These are phyloP conservation scores for Candida broadrunensis DNA, from an alignment of 805 yeast genomes.

Conservation along the genomic window DNA sequence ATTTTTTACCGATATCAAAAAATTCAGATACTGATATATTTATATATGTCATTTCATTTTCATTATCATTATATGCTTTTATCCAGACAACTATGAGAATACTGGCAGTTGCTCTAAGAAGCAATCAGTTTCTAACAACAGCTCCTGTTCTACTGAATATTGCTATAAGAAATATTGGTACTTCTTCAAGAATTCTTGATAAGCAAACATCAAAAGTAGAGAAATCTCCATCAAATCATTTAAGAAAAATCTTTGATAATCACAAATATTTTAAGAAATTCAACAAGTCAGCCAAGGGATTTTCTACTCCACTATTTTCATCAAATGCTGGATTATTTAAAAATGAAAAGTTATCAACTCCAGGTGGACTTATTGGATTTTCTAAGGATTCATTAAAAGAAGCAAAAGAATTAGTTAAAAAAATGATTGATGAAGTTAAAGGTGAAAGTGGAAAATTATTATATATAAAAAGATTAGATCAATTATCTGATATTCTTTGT, in stretches of 20 bases:
- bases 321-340: constrained; percentile 62
- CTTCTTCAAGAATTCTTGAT: not conserved
- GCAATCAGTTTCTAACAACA: not conserved
- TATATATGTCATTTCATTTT: too few relatives aligned
- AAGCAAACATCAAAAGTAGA: too few relatives aligned
- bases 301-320: constrained; percentile 5
- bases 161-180: not conserved
- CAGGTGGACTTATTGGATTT: constrained; percentile 69
- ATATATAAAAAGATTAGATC: constrained; percentile 69
- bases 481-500: constrained; percentile 83
- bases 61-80: too few relatives aligned
- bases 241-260: constrained; percentile 60
- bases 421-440: constrained; percentile 43
- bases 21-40: too few relatives aligned
- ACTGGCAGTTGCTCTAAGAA: not conserved
- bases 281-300: constrained; percentile 25
- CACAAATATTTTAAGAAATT: constrained; percentile 53
- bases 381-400: constrained; percentile 58
- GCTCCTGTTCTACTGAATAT: not conserved
- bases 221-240: constrained; percentile 9
- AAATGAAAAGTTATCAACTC: constrained; percentile 65
- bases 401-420: constrained; percentile 60
- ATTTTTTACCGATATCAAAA: too few relatives aligned
- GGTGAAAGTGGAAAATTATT: constrained; percentile 43
- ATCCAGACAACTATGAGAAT: too few relatives aligned